Evolutionary conservation across 1,284 basidiomycete genomes (phyloP), one percentile per base, ranked within the genome.

Genomic region (Cryptococcus sp.): DNA sequence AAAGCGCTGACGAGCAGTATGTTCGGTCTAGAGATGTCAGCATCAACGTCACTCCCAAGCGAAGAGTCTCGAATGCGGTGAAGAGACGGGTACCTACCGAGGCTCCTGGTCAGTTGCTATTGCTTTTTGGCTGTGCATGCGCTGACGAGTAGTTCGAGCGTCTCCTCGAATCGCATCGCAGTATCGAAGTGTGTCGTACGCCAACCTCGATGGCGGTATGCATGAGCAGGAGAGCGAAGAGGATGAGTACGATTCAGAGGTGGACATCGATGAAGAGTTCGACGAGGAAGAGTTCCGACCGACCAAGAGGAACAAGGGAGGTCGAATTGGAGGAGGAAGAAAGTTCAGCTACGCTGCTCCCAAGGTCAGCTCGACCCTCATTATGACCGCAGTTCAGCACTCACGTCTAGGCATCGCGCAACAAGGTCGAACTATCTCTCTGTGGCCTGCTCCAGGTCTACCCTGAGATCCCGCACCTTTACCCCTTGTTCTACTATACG

Each of bases 401-500:
- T 44, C 5, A 48, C 18, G 4, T 25, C 26, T 43, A n/a, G 31
- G 31, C 4, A 4, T 40, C 24, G 3, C 39, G 41, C 31, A 31
- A 14, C 28, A 48, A 56, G 18, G 43, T 43, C 39, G 56, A 62
- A 36, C 58, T 67, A 2, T 67, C 66, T 14, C 56, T 71, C 4
- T 65, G 57, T 31, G 62, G 63, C n/a, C 49, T 73, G 16, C 52
- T 68, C 31, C 50, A 64, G 40, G 54, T 54, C 12, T 69, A 72
- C 46, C 62, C 63, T 6, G 49, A 60, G 9, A 53, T 72, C 37
- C 63, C 65, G 2, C 56, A 59, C n/a, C 48, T 52, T 0, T 72
- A 59, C 57, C 72, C 72, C 0, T 58, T 74, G n/a, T 70, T 74
- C 63, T 72, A 69, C 59, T 64, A 68, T 50, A 65, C 69, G 1